Evolutionary conservation across 331 rosid genomes (phyloP).

Genomic region (Quercus lobata): DNA sequence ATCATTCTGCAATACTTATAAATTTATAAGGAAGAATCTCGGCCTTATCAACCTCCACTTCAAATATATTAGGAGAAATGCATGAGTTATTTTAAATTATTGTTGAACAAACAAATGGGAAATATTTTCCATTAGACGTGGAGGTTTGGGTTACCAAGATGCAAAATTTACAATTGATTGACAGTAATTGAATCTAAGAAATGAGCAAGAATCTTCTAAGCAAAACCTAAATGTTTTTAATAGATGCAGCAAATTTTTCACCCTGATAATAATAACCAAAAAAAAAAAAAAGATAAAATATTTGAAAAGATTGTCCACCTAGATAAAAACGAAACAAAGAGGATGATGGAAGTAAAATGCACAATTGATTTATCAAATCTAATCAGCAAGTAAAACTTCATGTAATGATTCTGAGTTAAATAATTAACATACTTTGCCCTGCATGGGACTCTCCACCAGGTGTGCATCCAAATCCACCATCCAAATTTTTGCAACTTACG

Average conservation of each 20-base stretch:
- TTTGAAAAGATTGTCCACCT: background rate
- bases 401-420: background rate
- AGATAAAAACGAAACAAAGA: background rate
- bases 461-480: conserved; percentile 89
- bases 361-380: background rate
- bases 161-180: background rate
- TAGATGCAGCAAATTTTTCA: background rate
- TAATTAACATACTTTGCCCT: conserved; percentile 65
- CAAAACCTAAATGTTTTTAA: background rate
- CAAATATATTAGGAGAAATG: background rate
- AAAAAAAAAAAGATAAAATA: background rate
- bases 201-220: no score
- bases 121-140: background rate
- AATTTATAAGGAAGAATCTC: background rate
- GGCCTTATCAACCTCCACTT: background rate
- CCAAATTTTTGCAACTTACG: conserved; percentile 82
- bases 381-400: conserved; percentile 10
- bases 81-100: background rate
- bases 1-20: background rate
- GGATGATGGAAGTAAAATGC: background rate
- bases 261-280: background rate
- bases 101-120: background rate
- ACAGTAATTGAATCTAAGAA: no score
- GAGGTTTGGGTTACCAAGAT: background rate
- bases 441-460: conserved; percentile 97